These are phyloP conservation scores for Orobanche coerulescens DNA, from an alignment of 257 asterid genomes.

Conservation along the genomic window DNA sequence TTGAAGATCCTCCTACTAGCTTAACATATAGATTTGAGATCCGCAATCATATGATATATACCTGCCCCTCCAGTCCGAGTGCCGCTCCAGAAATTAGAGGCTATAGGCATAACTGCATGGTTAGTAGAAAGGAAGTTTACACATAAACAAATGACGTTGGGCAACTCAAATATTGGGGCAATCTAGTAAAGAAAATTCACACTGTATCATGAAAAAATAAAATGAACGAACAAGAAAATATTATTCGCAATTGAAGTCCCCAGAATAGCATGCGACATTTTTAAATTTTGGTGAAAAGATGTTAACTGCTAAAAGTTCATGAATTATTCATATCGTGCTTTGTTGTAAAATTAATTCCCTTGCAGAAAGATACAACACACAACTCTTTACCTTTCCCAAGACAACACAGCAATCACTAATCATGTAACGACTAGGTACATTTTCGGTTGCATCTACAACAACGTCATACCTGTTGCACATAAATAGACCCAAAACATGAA, in stretches of 20 bases:
- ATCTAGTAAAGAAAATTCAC: too few relatives aligned
- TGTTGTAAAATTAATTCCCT: background rate
- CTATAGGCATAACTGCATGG: background rate
- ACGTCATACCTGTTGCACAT: slow-evolving; percentile 68
- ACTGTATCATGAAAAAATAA: too few relatives aligned
- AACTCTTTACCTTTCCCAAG: slow-evolving; percentile 70
- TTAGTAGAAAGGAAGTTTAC: slow-evolving; percentile 10
- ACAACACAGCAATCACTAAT: slow-evolving; percentile 90
- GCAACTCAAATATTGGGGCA: too few relatives aligned
- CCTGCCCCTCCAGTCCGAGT: slow-evolving; percentile 96
- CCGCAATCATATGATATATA: too few relatives aligned
- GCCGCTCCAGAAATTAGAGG: slow-evolving; percentile 99
- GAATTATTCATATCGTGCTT: background rate
- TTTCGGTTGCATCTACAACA: slow-evolving; percentile 95
- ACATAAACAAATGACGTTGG: too few relatives aligned
- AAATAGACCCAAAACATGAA: slow-evolving; percentile 22
- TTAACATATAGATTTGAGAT: too few relatives aligned
- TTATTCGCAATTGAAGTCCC: too few relatives aligned
- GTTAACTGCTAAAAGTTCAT: too few relatives aligned
- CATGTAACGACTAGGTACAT: slow-evolving; percentile 95
- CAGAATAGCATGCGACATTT: too few relatives aligned
- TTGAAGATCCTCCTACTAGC: too few relatives aligned
- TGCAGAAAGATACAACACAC: slow-evolving; percentile 7
- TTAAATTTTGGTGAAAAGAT: too few relatives aligned
- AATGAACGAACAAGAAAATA: too few relatives aligned